Conservation (phyloP, 805 yeast species). For the Torulaspora quercuum region DNA sequence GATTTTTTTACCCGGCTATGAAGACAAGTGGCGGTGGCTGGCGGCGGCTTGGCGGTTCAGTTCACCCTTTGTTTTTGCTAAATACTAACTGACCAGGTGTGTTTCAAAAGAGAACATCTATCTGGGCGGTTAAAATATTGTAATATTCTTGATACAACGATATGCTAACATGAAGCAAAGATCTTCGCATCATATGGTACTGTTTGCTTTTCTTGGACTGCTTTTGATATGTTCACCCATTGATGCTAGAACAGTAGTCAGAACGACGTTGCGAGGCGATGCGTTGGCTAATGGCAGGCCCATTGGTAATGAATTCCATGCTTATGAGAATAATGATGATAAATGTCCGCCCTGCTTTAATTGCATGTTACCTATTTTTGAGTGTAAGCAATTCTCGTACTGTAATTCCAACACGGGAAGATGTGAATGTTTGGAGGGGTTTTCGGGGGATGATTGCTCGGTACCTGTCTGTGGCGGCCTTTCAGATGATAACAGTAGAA, state of each 20-base stretch:
- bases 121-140: no score
- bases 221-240: constrained; percentile 3
- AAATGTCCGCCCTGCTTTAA: constrained; percentile 91
- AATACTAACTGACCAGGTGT: no score
- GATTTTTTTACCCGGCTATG: no score
- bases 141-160: no score
- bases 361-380: constrained; percentile 86
- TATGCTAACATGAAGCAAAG: constrained; percentile 3
- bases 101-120: no score
- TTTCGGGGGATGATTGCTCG: constrained; percentile 90
- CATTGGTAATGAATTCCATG: constrained; percentile 1
- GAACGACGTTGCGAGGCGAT: constrained; percentile 9
- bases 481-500: constrained; percentile 49
- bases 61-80: no score
- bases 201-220: constrained; percentile 1
- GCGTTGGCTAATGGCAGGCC: constrained; percentile 5
- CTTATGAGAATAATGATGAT: constrained; percentile 34
- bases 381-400: constrained; percentile 83
- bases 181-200: constrained; percentile 4
- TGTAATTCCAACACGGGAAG: constrained; percentile 86
- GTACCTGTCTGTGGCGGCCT: constrained; percentile 84
- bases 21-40: constrained; percentile 1
- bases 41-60: constrained; percentile 1
- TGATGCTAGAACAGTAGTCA: constrained; percentile 4
- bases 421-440: constrained; percentile 90